Evolutionary conservation across 2,329 filamentous ascomycete genomes (phyloP).

Genomic region (Polychaeton citri): DNA sequence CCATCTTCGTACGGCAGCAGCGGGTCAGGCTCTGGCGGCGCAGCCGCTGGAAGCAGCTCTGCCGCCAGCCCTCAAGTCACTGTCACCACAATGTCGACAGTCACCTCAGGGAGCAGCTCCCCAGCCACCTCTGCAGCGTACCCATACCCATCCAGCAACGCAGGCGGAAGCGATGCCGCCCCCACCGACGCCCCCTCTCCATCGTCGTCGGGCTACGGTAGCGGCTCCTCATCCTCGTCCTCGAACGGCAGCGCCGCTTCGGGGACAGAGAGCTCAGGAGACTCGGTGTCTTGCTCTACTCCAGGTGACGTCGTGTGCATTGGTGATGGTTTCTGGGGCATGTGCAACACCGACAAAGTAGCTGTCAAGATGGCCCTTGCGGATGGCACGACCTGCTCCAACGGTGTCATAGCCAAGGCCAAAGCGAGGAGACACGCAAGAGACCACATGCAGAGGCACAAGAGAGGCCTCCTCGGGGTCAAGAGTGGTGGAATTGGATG

Average conservation of each 20-base stretch:
- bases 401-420: conserved; percentile 19
- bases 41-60: background rate
- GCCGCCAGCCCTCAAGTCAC: background rate
- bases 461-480: too few species aligned
- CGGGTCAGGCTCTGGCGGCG: background rate
- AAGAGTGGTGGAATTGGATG: too few species aligned
- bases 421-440: conserved; percentile 7
- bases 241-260: conserved; percentile 2
- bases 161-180: conserved; percentile 1
- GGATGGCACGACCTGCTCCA: conserved; percentile 27
- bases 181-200: conserved; percentile 2
- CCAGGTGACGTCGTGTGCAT: conserved; percentile 32
- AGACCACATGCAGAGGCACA: background rate
- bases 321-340: conserved; percentile 26
- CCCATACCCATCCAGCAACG: background rate
- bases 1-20: background rate
- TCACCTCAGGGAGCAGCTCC: background rate
- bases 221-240: conserved; percentile 1
- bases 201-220: background rate
- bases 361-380: conserved; percentile 28
- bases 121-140: background rate
- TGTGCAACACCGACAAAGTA: conserved; percentile 29
- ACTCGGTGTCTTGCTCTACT: conserved; percentile 23
- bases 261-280: conserved; percentile 4
- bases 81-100: background rate